These are phyloP conservation scores for Paraphaeosphaeria minitans DNA, from an alignment of 2,329 filamentous ascomycete genomes.

Conservation along the genomic window DNA sequence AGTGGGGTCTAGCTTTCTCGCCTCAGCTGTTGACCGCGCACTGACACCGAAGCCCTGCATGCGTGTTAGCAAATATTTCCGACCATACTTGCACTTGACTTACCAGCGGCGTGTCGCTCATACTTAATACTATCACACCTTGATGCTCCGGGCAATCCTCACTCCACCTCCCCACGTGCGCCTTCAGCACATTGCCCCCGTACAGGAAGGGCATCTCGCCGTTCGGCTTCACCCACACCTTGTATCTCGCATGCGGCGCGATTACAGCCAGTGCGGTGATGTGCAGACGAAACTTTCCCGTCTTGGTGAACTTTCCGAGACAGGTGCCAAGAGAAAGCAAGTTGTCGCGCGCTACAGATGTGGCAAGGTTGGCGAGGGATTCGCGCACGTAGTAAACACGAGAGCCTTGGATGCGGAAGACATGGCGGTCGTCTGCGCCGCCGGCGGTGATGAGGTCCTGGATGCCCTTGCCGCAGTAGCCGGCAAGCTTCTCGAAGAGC, in stretches of 20 bases:
- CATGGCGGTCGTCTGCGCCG: conserved; percentile 45
- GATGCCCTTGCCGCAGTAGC: conserved; percentile 86
- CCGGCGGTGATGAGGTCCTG: conserved; percentile 68
- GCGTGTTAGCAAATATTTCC: conserved; percentile 5
- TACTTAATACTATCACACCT: conserved; percentile 85
- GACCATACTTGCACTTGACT: conserved; percentile 22
- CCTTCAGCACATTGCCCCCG: conserved; percentile 85
- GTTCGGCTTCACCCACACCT: conserved; percentile 96
- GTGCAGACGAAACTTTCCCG: conserved; percentile 92
- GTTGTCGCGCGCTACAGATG: conserved; percentile 78
- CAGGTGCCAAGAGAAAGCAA: conserved; percentile 89
- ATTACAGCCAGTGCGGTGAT: conserved; percentile 91
- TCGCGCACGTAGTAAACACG: conserved; percentile 92
- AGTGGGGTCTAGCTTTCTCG: conserved; percentile 84
- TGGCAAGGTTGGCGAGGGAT: conserved; percentile 88
- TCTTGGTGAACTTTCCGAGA: conserved; percentile 94
- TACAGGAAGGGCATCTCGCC: conserved; percentile 98
- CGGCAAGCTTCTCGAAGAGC: conserved; percentile 89
- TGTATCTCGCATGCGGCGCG: conserved; percentile 89
- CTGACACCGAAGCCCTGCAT: conserved; percentile 88
- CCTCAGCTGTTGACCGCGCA: conserved; percentile 83
- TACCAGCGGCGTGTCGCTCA: conserved; percentile 83
- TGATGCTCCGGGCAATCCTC: conserved; percentile 94
- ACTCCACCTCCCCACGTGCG: conserved; percentile 80
- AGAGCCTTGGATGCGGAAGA: conserved; percentile 67